Conservation (phyloP, 2,329 filamentous ascomycete genomes). For the Phialophora verrucosa region DNA sequence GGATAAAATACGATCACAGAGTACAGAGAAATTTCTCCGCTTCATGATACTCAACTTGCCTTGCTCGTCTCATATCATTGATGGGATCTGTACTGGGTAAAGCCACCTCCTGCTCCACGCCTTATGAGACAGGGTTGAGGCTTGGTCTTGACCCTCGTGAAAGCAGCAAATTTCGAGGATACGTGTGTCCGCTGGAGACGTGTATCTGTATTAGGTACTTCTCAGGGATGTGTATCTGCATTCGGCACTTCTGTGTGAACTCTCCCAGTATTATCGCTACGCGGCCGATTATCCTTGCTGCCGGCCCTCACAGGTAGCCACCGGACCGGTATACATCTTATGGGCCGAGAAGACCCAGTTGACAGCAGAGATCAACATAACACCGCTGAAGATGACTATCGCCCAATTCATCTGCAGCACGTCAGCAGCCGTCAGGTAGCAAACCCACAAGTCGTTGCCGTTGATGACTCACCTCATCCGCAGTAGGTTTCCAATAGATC, state of each 20-base stretch:
- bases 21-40: too few species aligned
- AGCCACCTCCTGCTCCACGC: too few species aligned
- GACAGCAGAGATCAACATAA: conserved; percentile 48
- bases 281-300: not conserved
- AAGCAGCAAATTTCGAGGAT: too few species aligned
- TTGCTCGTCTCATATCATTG: too few species aligned
- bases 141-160: too few species aligned
- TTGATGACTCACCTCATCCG: conserved; percentile 1
- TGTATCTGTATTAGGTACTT: not conserved
- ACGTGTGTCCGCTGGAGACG: too few species aligned
- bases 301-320: conserved; percentile 37
- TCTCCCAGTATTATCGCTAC: not conserved
- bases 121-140: too few species aligned
- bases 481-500: conserved; percentile 21
- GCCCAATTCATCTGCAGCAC: conserved; percentile 57
- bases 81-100: too few species aligned
- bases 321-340: conserved; percentile 45
- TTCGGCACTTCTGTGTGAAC: not conserved
- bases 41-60: too few species aligned
- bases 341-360: conserved; percentile 47
- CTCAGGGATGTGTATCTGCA: not conserved
- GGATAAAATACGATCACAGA: too few species aligned
- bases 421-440: conserved; percentile 39
- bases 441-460: not conserved
- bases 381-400: conserved; percentile 50